Evolutionary conservation across 768 basidiomycete genomes (phyloP).

Genomic region (Lactarius psammicola): DNA sequence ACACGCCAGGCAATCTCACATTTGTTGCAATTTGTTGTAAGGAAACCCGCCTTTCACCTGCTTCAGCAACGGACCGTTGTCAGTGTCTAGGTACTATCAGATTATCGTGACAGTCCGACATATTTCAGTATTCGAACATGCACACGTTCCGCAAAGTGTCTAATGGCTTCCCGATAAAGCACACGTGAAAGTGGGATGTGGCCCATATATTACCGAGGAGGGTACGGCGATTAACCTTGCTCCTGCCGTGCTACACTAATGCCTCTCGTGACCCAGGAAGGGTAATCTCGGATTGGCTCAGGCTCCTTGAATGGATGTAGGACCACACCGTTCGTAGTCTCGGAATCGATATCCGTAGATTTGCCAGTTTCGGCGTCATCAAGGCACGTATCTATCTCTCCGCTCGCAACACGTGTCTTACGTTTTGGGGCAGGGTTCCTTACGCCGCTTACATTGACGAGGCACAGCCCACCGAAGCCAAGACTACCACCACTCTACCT

Average conservation of each 20-base stretch:
- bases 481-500: conserved; percentile 21
- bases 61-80: background rate
- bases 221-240: conserved; percentile 40
- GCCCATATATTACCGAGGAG: conserved; percentile 81
- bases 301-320: conserved; percentile 88
- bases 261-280: conserved; percentile 41
- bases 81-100: conserved; percentile 83
- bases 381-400: conserved; percentile 52
- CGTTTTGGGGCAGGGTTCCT: conserved; percentile 61
- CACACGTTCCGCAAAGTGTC: conserved; percentile 87
- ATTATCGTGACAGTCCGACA: conserved; percentile 95
- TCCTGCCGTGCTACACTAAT: conserved; percentile 11
- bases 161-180: conserved; percentile 84
- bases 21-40: conserved; percentile 90
- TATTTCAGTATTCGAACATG: conserved; percentile 98
- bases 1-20: conserved; percentile 86
- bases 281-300: conserved; percentile 79
- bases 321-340: conserved; percentile 61
- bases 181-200: conserved; percentile 88
- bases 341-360: conserved; percentile 90
- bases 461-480: background rate
- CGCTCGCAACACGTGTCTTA: background rate
- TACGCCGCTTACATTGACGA: conserved; percentile 75
- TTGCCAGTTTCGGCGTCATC: conserved; percentile 95
- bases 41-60: conserved; percentile 31